phyloP scores from a whole-genome alignment of 1,139 yeast species.

The Dujonia santamariae region DNA sequence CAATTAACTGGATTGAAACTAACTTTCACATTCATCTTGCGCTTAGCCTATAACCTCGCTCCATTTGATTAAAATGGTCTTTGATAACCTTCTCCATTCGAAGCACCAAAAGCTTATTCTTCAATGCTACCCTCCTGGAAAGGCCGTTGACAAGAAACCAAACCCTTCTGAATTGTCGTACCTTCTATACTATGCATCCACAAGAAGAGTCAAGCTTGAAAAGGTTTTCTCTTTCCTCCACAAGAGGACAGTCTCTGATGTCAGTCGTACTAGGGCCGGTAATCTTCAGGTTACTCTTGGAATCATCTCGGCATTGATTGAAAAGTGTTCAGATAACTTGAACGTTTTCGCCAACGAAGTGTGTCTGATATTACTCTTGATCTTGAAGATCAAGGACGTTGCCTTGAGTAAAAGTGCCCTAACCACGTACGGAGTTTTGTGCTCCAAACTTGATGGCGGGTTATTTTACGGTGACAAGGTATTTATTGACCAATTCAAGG shows the following conservation, averaged over 20 bases:
- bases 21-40: too few relatives aligned
- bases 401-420: constrained; percentile 52
- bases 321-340: constrained; percentile 76
- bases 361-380: constrained; percentile 44
- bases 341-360: constrained; percentile 73
- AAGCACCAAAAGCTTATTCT: constrained; percentile 88
- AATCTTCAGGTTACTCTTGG: constrained; percentile 80
- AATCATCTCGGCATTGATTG: constrained; percentile 66
- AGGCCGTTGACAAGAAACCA: constrained; percentile 81
- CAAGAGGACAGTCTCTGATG: constrained; percentile 62
- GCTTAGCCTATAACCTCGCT: too few relatives aligned
- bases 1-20: too few relatives aligned
- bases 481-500: constrained; percentile 51
- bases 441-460: constrained; percentile 62
- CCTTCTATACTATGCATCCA: constrained; percentile 85
- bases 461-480: constrained; percentile 69
- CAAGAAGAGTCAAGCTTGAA: constrained; percentile 82
- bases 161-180: constrained; percentile 89
- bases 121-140: constrained; percentile 92
- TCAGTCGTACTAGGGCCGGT: constrained; percentile 62
- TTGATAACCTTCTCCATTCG: constrained; percentile 61
- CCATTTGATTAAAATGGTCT: too few relatives aligned
- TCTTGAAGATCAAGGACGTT: constrained; percentile 52
- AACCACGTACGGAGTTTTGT: constrained; percentile 55
- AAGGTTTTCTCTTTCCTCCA: constrained; percentile 75